phyloP scores from a whole-genome alignment of 2,329 filamentous ascomycete species.

The Neofusicoccum sp. region DNA sequence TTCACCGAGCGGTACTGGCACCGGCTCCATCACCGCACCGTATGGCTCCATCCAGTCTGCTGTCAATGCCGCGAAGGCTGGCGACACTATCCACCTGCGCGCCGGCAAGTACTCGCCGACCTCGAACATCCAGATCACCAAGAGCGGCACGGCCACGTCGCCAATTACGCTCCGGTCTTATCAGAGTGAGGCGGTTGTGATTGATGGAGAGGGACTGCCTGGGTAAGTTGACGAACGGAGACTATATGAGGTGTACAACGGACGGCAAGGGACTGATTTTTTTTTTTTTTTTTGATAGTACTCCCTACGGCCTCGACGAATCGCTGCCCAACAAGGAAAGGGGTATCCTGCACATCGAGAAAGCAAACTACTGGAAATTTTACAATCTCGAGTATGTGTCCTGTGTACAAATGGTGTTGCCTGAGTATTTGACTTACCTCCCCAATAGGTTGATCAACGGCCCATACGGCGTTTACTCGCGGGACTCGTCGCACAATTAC shows the following conservation, averaged over 20 bases:
- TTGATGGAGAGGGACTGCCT: constrained; percentile 48
- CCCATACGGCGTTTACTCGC: constrained; percentile 43
- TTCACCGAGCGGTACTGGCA: constrained; percentile 46
- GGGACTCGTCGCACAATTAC: constrained; percentile 39
- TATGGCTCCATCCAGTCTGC: constrained; percentile 52
- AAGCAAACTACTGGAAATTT: constrained; percentile 51
- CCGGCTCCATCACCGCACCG: constrained; percentile 45
- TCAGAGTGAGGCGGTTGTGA: constrained; percentile 47
- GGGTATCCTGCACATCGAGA: constrained; percentile 52
- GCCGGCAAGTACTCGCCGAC: constrained; percentile 50
- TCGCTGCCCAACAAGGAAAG: constrained; percentile 46
- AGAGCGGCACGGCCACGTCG: constrained; percentile 44
- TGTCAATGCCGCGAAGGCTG: constrained; percentile 49
- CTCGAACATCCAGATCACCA: constrained; percentile 53
- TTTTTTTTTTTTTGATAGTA: constrained; percentile 28
- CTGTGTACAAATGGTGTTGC: constrained; percentile 15
- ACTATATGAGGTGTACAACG: not conserved
- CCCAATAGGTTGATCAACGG: constrained; percentile 36
- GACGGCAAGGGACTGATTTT: too few relatives aligned
- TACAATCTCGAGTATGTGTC: constrained; percentile 36
- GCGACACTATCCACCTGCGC: constrained; percentile 50
- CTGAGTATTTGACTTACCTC: not conserved
- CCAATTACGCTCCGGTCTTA: constrained; percentile 50
- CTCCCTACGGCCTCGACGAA: constrained; percentile 46
- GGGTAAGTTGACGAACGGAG: constrained; percentile 16